Evolutionary conservation across 129 eudicot species (phyloP).

Genomic region (Glebionis coronaria): DNA sequence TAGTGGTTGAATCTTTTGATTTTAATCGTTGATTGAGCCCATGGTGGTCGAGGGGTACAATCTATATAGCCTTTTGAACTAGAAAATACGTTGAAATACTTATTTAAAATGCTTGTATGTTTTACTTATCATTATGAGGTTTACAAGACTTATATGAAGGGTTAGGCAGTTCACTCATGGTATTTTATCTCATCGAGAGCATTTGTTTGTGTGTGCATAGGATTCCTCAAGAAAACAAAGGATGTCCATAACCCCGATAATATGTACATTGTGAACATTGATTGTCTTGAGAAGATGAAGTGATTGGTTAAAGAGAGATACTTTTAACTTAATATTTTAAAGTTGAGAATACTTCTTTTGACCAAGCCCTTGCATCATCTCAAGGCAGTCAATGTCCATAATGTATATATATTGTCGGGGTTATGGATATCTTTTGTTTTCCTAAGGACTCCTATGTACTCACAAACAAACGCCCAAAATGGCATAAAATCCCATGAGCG

Average conservation of each 20-base stretch:
- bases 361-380: too few species aligned
- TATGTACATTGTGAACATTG: conserved; percentile 79
- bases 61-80: neutral
- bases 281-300: conserved; percentile 88
- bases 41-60: conserved; percentile 75
- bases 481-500: too few species aligned
- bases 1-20: too few species aligned
- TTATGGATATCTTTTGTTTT: too few species aligned
- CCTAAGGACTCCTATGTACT: too few species aligned
- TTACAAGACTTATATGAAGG: too few species aligned
- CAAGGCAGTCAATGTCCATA: too few species aligned
- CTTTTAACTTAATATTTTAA: neutral
- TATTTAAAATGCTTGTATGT: neutral
- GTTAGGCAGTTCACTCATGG: conserved; percentile 96
- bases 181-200: conserved; percentile 90
- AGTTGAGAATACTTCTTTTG: too few species aligned
- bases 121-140: conserved; percentile 39
- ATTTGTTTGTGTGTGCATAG: conserved; percentile 82
- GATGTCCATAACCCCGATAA: conserved; percentile 68
- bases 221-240: conserved; percentile 63
- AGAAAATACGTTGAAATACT: neutral
- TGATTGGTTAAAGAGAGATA: conserved; percentile 93
- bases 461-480: too few species aligned
- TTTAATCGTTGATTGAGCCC: conserved; percentile 65
- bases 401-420: too few species aligned